A percentile compares a stretch with the other conserved stretches of the same genome.
These are phyloP conservation scores for Biscogniauxia sp. DNA, from an alignment of 2,329 filamentous ascomycete genomes.

Conservation along the genomic window DNA sequence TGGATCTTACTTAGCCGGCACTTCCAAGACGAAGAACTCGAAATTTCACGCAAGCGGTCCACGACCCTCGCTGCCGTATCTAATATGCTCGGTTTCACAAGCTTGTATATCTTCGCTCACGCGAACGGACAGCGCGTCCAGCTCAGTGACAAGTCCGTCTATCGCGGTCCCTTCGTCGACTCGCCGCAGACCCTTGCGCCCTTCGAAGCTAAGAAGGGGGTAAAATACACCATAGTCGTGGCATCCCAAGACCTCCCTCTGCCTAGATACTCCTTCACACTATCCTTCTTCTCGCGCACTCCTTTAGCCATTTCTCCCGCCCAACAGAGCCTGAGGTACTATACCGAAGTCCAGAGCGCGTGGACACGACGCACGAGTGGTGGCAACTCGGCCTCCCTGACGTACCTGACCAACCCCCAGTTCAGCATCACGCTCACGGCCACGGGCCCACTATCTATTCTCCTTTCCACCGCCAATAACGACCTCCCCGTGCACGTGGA, in stretches of 20 bases:
- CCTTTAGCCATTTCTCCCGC: slow-evolving; percentile 62
- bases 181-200: slow-evolving; percentile 87
- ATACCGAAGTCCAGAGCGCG: slow-evolving; percentile 56
- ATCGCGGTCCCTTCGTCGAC: slow-evolving; percentile 85
- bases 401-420: slow-evolving; percentile 85
- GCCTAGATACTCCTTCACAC: slow-evolving; percentile 76
- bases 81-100: slow-evolving; percentile 75
- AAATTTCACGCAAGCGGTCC: slow-evolving; percentile 48
- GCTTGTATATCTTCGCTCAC: slow-evolving; percentile 75
- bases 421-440: slow-evolving; percentile 63
- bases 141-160: slow-evolving; percentile 67
- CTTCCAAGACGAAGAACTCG: slow-evolving; percentile 68
- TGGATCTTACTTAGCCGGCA: slow-evolving; percentile 89
- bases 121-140: slow-evolving; percentile 66
- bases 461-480: slow-evolving; percentile 66
- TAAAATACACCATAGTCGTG: slow-evolving; percentile 60
- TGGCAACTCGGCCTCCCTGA: slow-evolving; percentile 73
- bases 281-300: slow-evolving; percentile 74
- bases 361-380: slow-evolving; percentile 84
- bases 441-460: slow-evolving; percentile 63
- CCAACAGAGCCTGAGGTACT: slow-evolving; percentile 54
- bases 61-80: slow-evolving; percentile 42
- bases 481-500: slow-evolving; percentile 81
- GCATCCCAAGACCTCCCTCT: slow-evolving; percentile 77
- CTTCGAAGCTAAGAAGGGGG: slow-evolving; percentile 52